Percentiles rank a stretch among this genome's conserved stretches.
Conservation (phyloP, 1,139 yeast species). For the Debaryomyces udenii region DNA sequence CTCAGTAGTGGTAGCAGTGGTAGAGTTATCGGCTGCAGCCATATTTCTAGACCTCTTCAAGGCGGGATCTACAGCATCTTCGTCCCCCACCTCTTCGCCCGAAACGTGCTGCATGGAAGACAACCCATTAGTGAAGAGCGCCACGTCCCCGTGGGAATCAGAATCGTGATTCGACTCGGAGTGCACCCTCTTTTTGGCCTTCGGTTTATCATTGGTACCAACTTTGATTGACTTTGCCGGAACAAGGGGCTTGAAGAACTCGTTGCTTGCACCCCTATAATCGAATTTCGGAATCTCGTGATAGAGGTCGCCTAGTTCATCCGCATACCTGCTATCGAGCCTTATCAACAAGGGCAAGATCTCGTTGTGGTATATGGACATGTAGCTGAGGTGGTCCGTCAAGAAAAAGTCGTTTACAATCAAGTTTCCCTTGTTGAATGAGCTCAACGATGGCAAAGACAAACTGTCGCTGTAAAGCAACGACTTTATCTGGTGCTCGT, state of each 20-base stretch:
- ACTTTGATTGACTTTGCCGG: constrained; percentile 23
- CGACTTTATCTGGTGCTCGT: constrained; percentile 37
- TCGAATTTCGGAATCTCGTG: constrained; percentile 39
- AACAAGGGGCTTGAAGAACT: constrained; percentile 32
- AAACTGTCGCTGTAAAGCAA: constrained; percentile 37
- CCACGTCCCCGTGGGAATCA: constrained; percentile 12
- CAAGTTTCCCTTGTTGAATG: constrained; percentile 38
- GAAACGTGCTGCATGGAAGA: constrained; percentile 10
- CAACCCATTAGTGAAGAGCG: constrained; percentile 14
- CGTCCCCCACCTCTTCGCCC: constrained; percentile 16
- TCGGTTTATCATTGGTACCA: constrained; percentile 7
- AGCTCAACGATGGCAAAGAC: constrained; percentile 34
- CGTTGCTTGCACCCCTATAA: constrained; percentile 34
- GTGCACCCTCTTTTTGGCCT: constrained; percentile 19
- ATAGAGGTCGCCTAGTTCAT: constrained; percentile 36
- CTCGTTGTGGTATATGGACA: constrained; percentile 45
- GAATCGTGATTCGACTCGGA: neutral
- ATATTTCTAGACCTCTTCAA: constrained; percentile 28
- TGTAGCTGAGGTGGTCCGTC: constrained; percentile 38
- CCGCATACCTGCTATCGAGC: constrained; percentile 32
- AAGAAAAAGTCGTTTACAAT: constrained; percentile 44
- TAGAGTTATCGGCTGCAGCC: constrained; percentile 11
- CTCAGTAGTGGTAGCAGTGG: constrained; percentile 21
- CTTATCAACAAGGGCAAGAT: constrained; percentile 36
- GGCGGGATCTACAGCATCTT: constrained; percentile 35